Conservation (phyloP, 331 rosid species). For the Malus hybrid region DNA sequence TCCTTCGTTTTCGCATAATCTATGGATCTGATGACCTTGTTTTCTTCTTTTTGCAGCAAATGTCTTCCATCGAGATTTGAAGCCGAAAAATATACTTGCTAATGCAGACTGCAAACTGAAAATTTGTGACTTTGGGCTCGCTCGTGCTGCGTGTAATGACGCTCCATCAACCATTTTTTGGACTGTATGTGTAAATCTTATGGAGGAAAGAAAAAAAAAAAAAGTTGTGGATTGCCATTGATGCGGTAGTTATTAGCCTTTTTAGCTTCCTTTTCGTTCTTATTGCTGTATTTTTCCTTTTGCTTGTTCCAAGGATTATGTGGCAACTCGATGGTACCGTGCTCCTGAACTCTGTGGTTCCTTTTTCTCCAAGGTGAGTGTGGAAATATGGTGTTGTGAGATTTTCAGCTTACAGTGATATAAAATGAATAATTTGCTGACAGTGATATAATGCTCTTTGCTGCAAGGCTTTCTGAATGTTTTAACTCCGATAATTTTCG, state of each 20-base stretch:
- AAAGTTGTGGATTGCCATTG: neutral
- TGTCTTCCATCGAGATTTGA: slow-evolving; percentile 66
- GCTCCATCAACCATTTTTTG: slow-evolving; percentile 61
- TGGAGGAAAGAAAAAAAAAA: neutral
- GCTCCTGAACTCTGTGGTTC: slow-evolving; percentile 80
- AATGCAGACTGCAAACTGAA: slow-evolving; percentile 72
- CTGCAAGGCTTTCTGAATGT: no score
- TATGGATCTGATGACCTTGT: neutral
- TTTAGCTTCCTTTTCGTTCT: neutral
- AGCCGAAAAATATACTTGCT: slow-evolving; percentile 72
- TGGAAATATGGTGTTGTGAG: neutral
- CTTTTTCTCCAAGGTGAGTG: slow-evolving; percentile 55
- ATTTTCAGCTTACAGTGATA: neutral
- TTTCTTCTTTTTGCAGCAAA: slow-evolving; percentile 30
- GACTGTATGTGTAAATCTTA: slow-evolving; percentile 41
- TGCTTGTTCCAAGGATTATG: slow-evolving; percentile 44
- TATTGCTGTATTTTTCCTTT: neutral
- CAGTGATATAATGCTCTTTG: neutral
- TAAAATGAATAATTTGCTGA: neutral
- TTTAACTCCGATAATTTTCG: neutral
- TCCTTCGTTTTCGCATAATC: neutral
- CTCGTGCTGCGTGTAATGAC: slow-evolving; percentile 54
- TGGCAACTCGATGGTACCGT: slow-evolving; percentile 80
- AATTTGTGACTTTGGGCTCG: slow-evolving; percentile 76
- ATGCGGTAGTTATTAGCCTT: neutral